These are phyloP conservation scores for Grigorovia humatica DNA, from an alignment of 805 yeast genomes.

Conservation along the genomic window DNA sequence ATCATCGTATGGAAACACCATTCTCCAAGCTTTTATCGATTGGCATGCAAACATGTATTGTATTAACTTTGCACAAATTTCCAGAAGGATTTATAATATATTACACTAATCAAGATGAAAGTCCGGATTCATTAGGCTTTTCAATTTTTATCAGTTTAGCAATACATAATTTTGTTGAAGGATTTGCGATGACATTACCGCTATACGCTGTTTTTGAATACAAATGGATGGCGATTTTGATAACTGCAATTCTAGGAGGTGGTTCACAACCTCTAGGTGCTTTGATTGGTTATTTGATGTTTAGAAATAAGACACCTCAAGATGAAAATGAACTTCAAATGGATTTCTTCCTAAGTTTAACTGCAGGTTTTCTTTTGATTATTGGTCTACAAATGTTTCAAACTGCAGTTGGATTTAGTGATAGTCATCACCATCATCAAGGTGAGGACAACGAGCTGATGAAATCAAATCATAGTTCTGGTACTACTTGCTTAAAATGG, in stretches of 20 bases:
- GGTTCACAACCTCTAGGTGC: conserved; percentile 89
- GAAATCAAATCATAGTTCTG: conserved; percentile 23
- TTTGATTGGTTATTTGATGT: conserved; percentile 47
- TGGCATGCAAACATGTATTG: conserved; percentile 83
- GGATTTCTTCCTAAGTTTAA: conserved; percentile 48
- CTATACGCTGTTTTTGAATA: conserved; percentile 65
- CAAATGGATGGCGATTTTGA: conserved; percentile 49
- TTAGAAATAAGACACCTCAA: conserved; percentile 29
- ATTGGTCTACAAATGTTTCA: conserved; percentile 81
- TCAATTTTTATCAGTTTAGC: conserved; percentile 76
- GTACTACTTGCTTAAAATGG: conserved; percentile 28
- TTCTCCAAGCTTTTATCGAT: conserved; percentile 70
- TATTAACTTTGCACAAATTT: conserved; percentile 77
- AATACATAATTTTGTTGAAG: conserved; percentile 88
- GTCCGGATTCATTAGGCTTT: conserved; percentile 46
- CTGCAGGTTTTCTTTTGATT: conserved; percentile 78
- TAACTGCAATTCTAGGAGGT: conserved; percentile 67
- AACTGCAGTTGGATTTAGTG: conserved; percentile 72
- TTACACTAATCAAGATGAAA: conserved; percentile 39
- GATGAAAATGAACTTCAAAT: conserved; percentile 26
- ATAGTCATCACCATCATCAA: conserved; percentile 38
- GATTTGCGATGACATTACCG: conserved; percentile 88
- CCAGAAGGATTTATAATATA: conserved; percentile 93
- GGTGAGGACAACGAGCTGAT: conserved; percentile 18
- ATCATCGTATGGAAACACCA: conserved; percentile 72